Conservation (phyloP, 2,329 filamentous ascomycete genomes). For the Proliferodiscus dingleyae region DNA sequence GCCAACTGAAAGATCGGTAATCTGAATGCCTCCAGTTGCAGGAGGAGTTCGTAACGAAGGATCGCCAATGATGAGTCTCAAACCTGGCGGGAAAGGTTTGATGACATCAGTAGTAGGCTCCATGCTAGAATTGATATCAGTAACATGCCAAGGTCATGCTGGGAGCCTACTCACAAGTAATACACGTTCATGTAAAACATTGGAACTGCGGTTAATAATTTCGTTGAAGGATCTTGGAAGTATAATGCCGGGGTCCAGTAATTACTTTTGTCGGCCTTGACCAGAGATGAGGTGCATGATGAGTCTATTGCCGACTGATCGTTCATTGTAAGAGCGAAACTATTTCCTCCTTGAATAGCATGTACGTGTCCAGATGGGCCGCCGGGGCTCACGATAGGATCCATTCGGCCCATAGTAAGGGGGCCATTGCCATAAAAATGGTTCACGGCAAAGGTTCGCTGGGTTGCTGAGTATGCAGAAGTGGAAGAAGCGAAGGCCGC, state of each 20-base stretch:
- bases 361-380: slow-evolving; percentile 63
- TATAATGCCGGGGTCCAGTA: slow-evolving; percentile 83
- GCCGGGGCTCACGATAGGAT: slow-evolving; percentile 68
- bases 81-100: slow-evolving; percentile 68
- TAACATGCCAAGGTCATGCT: slow-evolving; percentile 26
- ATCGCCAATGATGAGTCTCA: slow-evolving; percentile 77
- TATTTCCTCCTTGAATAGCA: slow-evolving; percentile 63
- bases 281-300: slow-evolving; percentile 75
- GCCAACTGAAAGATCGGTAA: slow-evolving; percentile 49
- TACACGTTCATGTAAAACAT: slow-evolving; percentile 73
- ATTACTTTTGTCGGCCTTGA: slow-evolving; percentile 76
- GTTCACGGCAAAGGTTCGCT: slow-evolving; percentile 61
- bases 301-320: slow-evolving; percentile 55
- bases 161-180: slow-evolving; percentile 56
- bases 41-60: slow-evolving; percentile 59
- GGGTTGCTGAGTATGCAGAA: slow-evolving; percentile 19
- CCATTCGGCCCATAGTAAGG: slow-evolving; percentile 61
- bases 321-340: slow-evolving; percentile 48
- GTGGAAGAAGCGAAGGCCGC: slow-evolving; percentile 20
- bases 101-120: slow-evolving; percentile 60
- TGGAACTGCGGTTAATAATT: slow-evolving; percentile 50
- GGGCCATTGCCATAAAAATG: slow-evolving; percentile 64
- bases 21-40: slow-evolving; percentile 42
- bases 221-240: slow-evolving; percentile 63
- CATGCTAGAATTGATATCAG: slow-evolving; percentile 38